Evolutionary conservation across 2,329 filamentous ascomycete genomes (phyloP).

Genomic region (Aspergillus udagawae): DNA sequence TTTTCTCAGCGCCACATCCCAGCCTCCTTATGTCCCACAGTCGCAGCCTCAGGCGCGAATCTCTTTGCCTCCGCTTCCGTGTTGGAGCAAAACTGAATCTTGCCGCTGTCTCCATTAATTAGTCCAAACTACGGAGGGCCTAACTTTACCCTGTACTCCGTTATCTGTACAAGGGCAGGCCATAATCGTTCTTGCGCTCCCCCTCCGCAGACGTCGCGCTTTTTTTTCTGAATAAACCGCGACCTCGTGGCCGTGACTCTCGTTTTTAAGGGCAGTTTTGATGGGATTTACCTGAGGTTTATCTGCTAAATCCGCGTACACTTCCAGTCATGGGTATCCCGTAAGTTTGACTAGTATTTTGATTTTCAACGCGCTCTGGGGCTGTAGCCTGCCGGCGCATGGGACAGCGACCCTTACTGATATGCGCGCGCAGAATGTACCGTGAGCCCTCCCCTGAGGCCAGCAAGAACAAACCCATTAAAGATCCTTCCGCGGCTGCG

Average conservation of each 20-base stretch:
- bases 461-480: conserved; percentile 40
- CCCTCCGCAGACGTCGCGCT: conserved; percentile 14
- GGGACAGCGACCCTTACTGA: conserved; percentile 17
- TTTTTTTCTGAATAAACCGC: conserved; percentile 10
- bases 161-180: background rate
- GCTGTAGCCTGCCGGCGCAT: conserved; percentile 9
- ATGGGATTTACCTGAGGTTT: background rate
- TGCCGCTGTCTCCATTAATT: conserved; percentile 21
- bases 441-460: conserved; percentile 48
- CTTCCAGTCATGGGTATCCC: conserved; percentile 38
- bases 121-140: background rate
- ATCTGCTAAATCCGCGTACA: conserved; percentile 7
- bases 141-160: background rate
- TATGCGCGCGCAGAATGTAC: conserved; percentile 46
- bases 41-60: conserved; percentile 18
- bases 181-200: conserved; percentile 13
- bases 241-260: conserved; percentile 7
- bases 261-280: background rate
- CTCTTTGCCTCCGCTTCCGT: conserved; percentile 17
- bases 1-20: conserved; percentile 4
- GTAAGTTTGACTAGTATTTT: conserved; percentile 29
- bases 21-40: conserved; percentile 9
- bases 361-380: conserved; percentile 11
- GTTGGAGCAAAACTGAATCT: conserved; percentile 22
- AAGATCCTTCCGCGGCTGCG: conserved; percentile 51